Percentiles rank a stretch among this genome's conserved stretches.
Conservation (phyloP, 2,329 filamentous ascomycete genomes). For the Colletotrichum lindemuthianum region DNA sequence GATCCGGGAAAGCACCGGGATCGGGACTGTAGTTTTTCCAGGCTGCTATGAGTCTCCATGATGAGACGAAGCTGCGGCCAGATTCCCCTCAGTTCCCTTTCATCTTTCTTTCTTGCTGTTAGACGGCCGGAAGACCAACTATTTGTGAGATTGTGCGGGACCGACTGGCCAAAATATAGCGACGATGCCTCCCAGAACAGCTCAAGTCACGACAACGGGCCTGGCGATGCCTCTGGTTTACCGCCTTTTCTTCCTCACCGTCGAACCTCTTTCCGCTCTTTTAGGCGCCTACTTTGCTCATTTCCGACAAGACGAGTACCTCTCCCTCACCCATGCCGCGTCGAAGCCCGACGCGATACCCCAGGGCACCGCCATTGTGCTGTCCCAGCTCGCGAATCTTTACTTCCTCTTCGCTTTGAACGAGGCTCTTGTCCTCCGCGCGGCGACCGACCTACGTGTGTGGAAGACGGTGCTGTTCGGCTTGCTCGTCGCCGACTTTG, state of each 20-base stretch:
- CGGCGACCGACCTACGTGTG: constrained; percentile 73
- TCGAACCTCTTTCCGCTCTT: constrained; percentile 70
- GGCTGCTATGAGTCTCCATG: constrained; percentile 1
- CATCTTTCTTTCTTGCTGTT: neutral
- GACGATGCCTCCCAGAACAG: constrained; percentile 37
- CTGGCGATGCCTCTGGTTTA: constrained; percentile 69
- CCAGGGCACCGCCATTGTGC: constrained; percentile 70
- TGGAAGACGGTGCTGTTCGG: constrained; percentile 75
- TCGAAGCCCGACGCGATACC: constrained; percentile 63
- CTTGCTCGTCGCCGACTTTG: constrained; percentile 79
- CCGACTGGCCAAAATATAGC: neutral
- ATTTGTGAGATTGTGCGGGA: neutral
- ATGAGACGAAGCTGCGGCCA: constrained; percentile 29
- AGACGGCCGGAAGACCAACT: neutral
- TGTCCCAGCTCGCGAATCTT: constrained; percentile 81
- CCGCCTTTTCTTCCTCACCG: constrained; percentile 77
- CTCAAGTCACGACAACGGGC: constrained; percentile 39
- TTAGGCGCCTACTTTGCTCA: constrained; percentile 63
- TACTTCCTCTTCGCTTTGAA: constrained; percentile 82
- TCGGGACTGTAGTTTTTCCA: constrained; percentile 31
- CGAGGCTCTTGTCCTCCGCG: constrained; percentile 79
- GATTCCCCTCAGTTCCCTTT: constrained; percentile 4
- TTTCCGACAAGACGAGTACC: constrained; percentile 65
- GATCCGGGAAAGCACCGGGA: neutral
- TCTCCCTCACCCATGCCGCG: constrained; percentile 68